A percentile compares a stretch with the other conserved stretches of the same genome.
Conservation (phyloP, 1,139 yeast species). For the Sugiyamaella neomexicana region DNA sequence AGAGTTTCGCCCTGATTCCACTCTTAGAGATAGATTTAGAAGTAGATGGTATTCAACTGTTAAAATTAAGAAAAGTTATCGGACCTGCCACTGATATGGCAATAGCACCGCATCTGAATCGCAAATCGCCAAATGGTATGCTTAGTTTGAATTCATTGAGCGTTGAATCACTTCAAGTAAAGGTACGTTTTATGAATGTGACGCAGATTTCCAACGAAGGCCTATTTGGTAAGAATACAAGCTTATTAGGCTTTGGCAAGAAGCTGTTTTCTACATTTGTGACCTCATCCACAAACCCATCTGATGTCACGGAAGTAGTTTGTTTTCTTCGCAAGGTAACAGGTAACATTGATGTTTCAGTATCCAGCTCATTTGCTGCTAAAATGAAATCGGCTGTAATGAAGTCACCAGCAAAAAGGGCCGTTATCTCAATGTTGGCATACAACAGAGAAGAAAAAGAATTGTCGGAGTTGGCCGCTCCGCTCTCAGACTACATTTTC, state of each 20-base stretch:
- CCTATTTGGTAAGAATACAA: constrained; percentile 5
- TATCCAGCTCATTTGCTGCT: constrained; percentile 37
- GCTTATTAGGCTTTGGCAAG: constrained; percentile 38
- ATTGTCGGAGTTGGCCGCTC: constrained; percentile 38
- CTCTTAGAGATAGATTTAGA: constrained; percentile 36
- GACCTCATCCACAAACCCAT: constrained; percentile 38
- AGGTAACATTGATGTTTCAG: constrained; percentile 37
- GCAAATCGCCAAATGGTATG: constrained; percentile 34
- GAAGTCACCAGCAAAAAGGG: constrained; percentile 45
- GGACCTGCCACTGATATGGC: constrained; percentile 30
- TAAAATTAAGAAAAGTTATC: constrained; percentile 35
- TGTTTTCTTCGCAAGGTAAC: constrained; percentile 40
- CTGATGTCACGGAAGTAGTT: constrained; percentile 36
- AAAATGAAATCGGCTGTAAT: constrained; percentile 44
- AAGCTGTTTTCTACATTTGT: constrained; percentile 38
- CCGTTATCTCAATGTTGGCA: constrained; percentile 40
- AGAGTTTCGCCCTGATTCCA: constrained; percentile 43
- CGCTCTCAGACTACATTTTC: constrained; percentile 41
- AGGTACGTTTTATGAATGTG: constrained; percentile 41
- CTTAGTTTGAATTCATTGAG: constrained; percentile 32
- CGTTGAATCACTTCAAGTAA: constrained; percentile 38
- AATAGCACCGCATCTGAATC: constrained; percentile 34
- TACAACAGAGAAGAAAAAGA: constrained; percentile 35
- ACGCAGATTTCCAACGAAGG: constrained; percentile 34
- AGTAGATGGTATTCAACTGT: constrained; percentile 36